Percentiles rank a stretch among this genome's conserved stretches.
Evolutionary conservation across 495 filamentous ascomycete species (phyloP).

Genomic region (Schizothecium vesticola): DNA sequence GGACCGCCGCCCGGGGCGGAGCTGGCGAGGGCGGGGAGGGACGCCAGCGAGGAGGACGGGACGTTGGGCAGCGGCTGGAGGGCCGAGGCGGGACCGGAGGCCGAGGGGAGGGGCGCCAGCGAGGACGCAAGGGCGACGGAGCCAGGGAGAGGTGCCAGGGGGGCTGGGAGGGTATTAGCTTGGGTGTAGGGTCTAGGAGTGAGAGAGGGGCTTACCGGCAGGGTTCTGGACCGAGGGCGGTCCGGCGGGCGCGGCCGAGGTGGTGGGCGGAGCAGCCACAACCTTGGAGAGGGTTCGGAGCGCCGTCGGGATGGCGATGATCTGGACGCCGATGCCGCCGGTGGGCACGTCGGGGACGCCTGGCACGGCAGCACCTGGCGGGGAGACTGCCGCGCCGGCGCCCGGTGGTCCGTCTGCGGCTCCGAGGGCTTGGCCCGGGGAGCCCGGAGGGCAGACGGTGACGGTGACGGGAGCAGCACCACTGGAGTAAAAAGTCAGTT

Average conservation of each 20-base stretch:
- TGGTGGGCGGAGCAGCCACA: constrained; percentile 11
- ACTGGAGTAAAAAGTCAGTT: not conserved
- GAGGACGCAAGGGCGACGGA: not conserved
- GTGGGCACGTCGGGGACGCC: constrained; percentile 4
- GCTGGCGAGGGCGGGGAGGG: not conserved
- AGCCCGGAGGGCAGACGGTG: constrained; percentile 30
- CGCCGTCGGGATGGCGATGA: constrained; percentile 21
- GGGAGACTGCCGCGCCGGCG: constrained; percentile 3
- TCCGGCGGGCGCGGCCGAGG: constrained; percentile 7
- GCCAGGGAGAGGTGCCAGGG: not conserved
- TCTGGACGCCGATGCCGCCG: constrained; percentile 28
- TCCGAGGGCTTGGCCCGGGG: constrained; percentile 11
- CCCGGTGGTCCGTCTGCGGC: constrained; percentile 5
- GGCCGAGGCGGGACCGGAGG: not conserved
- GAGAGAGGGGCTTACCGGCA: not conserved
- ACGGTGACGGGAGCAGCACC: constrained; percentile 33
- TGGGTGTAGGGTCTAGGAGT: not conserved
- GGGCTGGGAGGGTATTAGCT: not conserved
- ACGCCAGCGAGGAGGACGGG: not conserved
- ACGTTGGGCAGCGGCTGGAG: not conserved
- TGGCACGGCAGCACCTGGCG: constrained; percentile 5
- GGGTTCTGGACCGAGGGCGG: constrained; percentile 5
- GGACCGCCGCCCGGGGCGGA: not conserved
- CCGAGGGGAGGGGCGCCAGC: not conserved
- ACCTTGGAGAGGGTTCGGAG: constrained; percentile 18